Evolutionary conservation across 257 asterid species (phyloP).

Genomic region (Anisodus tanguticus): DNA sequence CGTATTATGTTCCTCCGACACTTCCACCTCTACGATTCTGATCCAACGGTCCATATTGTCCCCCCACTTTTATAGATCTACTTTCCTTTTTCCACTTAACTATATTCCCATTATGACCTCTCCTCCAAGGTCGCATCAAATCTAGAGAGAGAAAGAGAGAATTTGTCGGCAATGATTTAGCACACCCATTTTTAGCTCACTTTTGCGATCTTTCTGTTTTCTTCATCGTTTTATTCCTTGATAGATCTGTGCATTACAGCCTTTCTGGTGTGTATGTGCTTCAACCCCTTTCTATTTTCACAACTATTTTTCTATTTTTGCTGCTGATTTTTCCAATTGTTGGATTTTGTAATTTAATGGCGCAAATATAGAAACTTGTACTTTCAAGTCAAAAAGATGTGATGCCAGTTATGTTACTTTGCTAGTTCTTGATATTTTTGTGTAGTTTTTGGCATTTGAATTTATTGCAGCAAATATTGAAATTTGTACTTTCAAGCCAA

Average conservation of each 20-base stretch:
- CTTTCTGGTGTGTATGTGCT: neutral
- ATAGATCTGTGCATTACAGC: neutral
- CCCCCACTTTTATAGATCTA: slow-evolving; percentile 47
- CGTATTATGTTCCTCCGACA: slow-evolving; percentile 39
- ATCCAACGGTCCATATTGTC: slow-evolving; percentile 60
- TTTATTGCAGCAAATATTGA: neutral
- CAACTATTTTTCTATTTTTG: neutral
- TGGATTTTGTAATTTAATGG: neutral
- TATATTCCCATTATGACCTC: neutral
- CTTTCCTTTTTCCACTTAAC: neutral
- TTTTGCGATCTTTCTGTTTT: slow-evolving; percentile 13
- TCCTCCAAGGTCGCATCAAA: slow-evolving; percentile 48
- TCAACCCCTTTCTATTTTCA: neutral
- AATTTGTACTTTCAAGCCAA: slow-evolving; percentile 18
- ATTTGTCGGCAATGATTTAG: slow-evolving; percentile 28
- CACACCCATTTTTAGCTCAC: slow-evolving; percentile 5
- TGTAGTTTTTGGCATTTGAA: neutral
- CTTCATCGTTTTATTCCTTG: neutral
- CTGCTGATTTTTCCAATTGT: neutral
- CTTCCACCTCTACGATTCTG: slow-evolving; percentile 24
- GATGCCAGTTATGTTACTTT: too few relatives aligned
- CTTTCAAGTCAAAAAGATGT: neutral
- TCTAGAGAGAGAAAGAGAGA: slow-evolving; percentile 47
- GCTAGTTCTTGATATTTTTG: neutral
- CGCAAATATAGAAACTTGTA: neutral